Base-by-base conservation (phyloP, 345 rosid genomes). In the Jatropha curcas region DNA sequence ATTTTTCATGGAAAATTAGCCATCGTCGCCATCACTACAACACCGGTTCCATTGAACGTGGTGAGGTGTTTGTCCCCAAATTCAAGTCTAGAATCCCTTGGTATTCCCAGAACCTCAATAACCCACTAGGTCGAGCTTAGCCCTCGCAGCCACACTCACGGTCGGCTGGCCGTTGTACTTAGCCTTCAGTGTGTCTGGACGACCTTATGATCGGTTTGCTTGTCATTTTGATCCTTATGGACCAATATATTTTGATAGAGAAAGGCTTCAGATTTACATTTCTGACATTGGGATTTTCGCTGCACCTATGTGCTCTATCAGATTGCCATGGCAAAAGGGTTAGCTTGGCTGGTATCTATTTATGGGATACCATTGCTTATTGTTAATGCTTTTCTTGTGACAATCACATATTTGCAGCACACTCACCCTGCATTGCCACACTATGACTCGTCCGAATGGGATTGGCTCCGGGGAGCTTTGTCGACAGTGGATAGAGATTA, bases 1-100 rank as follows among this genome's bases (percentile, higher is more conserved):
- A 89, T 87, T 94, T 94, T 77, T 94, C 98, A 1, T 94, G 92
- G 92, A 94, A 94, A 48, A 83, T 87, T 63, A 94, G 98, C 78
- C 98, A 94, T 53, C 92, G 98, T 3, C 97, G 98, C 55, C 98
- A 94, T 69, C 98, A 94, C 62, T 90, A 98, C 34, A 94, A 94
- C 77, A 94, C 92, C 0, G 97, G 91, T 0, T 94, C 98, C 2
- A 87, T 94, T 5, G 97, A 90, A 0, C 76, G 87, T 1, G 98
- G 92, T 31, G 98, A 94, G 77, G 98, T 94, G 28, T 92, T 89
- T 50, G 97, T 92, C 37, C 98, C 98, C 1, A 92, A 87, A 78
- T 66, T 81, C 72, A 90, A 88, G 74, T 66, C 84, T 0, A 61
- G 22, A 30, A 73, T 90, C 22, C 63, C 39, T 37, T 88, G 93